These are phyloP conservation scores for Monilinia fructigena DNA, from an alignment of 2,329 filamentous ascomycete species.

Conservation along the genomic window DNA sequence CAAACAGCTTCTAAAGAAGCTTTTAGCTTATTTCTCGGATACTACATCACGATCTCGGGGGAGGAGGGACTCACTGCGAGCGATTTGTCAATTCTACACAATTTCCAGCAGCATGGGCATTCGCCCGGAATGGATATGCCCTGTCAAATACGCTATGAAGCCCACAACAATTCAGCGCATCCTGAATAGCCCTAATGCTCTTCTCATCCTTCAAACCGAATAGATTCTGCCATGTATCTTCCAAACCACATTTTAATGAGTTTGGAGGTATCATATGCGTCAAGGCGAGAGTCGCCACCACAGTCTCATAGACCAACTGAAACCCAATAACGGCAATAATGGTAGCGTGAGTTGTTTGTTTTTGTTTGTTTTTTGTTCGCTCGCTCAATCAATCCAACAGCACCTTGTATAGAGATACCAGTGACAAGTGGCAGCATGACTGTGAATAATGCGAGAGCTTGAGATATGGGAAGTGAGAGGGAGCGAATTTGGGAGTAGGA, in stretches of 20 bases:
- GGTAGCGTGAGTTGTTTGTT: slow-evolving; percentile 36
- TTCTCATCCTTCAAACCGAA: slow-evolving; percentile 51
- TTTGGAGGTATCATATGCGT: slow-evolving; percentile 37
- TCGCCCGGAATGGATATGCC: slow-evolving; percentile 58
- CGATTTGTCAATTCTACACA: slow-evolving; percentile 26
- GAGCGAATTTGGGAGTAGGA: slow-evolving; percentile 36
- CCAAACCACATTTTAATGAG: slow-evolving; percentile 51
- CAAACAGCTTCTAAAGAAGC: slow-evolving; percentile 46
- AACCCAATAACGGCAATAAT: slow-evolving; percentile 37
- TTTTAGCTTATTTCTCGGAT: not conserved
- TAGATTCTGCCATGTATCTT: slow-evolving; percentile 54
- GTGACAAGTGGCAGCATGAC: slow-evolving; percentile 37
- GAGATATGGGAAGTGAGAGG: slow-evolving; percentile 37
- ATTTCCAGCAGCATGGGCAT: slow-evolving; percentile 2
- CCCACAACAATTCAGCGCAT: slow-evolving; percentile 66
- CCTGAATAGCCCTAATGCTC: slow-evolving; percentile 60
- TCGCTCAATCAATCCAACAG: slow-evolving; percentile 30
- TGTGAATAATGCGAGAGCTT: slow-evolving; percentile 36
- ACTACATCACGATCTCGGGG: too few relatives aligned
- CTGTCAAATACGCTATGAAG: slow-evolving; percentile 57
- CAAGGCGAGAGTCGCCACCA: slow-evolving; percentile 37
- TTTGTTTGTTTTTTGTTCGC: slow-evolving; percentile 30
- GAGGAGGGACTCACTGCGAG: slow-evolving; percentile 10
- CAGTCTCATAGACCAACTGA: slow-evolving; percentile 39
- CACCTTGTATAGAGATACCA: slow-evolving; percentile 34